Conservation (phyloP, 768 basidiomycete species). For the Kwoniella sp. region DNA sequence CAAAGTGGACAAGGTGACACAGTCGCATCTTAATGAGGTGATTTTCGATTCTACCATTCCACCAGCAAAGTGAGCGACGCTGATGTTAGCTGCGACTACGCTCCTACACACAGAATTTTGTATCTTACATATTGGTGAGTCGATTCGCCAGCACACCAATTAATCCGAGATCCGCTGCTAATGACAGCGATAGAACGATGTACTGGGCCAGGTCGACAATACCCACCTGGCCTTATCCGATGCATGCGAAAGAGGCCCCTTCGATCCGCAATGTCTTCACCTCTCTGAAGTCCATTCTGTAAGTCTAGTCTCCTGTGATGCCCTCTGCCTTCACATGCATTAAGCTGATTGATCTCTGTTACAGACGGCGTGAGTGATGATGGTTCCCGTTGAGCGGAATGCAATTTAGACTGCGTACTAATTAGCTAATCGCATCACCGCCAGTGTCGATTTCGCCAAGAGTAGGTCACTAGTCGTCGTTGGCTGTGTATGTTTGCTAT, state of each 20-base stretch:
- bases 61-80: background rate
- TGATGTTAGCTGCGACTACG: constrained; percentile 1
- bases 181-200: constrained; percentile 45
- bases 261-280: constrained; percentile 36
- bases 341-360: constrained; percentile 15
- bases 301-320: constrained; percentile 16
- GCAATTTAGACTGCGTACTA: background rate
- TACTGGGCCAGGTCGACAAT: constrained; percentile 54
- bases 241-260: constrained; percentile 16
- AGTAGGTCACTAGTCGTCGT: constrained; percentile 27
- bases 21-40: constrained; percentile 46
- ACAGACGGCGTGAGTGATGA: constrained; percentile 34
- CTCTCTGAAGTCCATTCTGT: constrained; percentile 51
- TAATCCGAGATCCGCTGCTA: background rate
- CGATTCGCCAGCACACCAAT: background rate
- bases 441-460: constrained; percentile 55
- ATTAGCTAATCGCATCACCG: background rate
- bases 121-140: constrained; percentile 48
- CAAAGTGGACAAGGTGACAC: constrained; percentile 38
- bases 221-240: constrained; percentile 50
- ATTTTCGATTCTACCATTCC: background rate
- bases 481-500: background rate
- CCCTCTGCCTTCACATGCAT: background rate
- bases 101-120: constrained; percentile 43
- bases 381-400: too few relatives aligned